Evolutionary conservation across 73 alveolate genomes (phyloP), one percentile per base, ranked within the genome.

Genomic region (Stentor roeselii): DNA sequence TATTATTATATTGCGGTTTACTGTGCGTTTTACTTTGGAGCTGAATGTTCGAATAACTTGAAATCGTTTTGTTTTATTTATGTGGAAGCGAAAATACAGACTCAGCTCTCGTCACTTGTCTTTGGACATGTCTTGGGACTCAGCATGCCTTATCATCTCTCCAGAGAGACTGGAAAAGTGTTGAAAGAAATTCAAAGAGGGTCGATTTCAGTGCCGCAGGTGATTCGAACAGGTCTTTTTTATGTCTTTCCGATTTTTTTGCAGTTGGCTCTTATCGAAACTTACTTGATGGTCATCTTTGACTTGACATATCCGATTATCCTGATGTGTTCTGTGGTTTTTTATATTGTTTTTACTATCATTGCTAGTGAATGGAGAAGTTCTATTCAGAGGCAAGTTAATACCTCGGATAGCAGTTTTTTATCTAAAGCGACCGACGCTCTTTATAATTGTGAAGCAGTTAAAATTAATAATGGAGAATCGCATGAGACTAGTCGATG

Each of bases 361-460:
- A 60, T 76, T n/a, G 42, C 85, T 21, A 90, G 93, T 0, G 93
- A 90, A 75, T 90, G 95, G 93, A 86, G 95, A 42, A 87, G 91
- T 27, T 82, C 82, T 60, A 82, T 60, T 78, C 89, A 86, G 60
- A 86, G 86, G 50, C 39, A 37, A 3, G 27, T 85, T 75, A 87
- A 90, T n/a, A 50, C 34, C 3, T 80, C 74, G 37, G 92, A 87
- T 67, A 75, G 87, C 60, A 87, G 59, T 3, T 90, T 86, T 75
- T 50, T 31, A 35, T 86, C 86, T 41, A 90, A 90, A 76, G 95
- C 95, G 14, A 90, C 95, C 14, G 96, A 90, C 60, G 85, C 96
- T 58, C 85, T 90, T 36, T 88, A 83, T 39, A 90, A 90, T 78
- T 90, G 84, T 86, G 96, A 90, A 83, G 84, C 96, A 27, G 96